Evolutionary conservation across 495 filamentous ascomycete genomes (phyloP).

Genomic region (Parathielavia appendiculata): DNA sequence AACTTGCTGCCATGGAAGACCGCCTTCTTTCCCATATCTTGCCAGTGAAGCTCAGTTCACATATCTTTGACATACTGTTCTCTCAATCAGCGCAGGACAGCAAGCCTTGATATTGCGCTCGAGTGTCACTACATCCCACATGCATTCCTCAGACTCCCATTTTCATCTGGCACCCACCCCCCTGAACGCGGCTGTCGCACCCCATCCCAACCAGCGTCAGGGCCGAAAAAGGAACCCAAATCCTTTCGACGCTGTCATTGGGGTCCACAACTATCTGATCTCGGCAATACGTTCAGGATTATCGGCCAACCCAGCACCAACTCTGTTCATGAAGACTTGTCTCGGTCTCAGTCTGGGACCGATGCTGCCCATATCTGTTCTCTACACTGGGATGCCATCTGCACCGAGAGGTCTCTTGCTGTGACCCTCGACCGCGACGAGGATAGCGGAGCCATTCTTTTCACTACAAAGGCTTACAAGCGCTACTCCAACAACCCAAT

Average conservation of each 20-base stretch:
- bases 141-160: background rate
- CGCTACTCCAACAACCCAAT: background rate
- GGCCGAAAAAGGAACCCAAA: background rate
- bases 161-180: background rate
- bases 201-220: background rate
- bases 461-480: too few species aligned
- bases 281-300: background rate
- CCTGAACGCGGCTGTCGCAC: background rate
- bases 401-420: too few species aligned
- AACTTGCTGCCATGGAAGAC: too few species aligned
- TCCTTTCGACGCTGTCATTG: background rate
- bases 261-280: background rate
- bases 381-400: too few species aligned
- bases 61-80: background rate
- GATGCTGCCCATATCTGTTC: too few species aligned
- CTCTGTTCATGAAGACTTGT: background rate
- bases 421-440: too few species aligned
- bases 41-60: background rate
- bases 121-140: background rate
- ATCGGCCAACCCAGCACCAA: background rate
- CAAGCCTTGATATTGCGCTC: background rate
- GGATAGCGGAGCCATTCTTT: too few species aligned
- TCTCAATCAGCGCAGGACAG: background rate
- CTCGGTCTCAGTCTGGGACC: too few species aligned
- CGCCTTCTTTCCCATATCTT: too few species aligned